A percentile compares a stretch with the other conserved stretches of the same genome.
Conservation (phyloP, 805 yeast species). For the Barnettozyma pratensis region DNA sequence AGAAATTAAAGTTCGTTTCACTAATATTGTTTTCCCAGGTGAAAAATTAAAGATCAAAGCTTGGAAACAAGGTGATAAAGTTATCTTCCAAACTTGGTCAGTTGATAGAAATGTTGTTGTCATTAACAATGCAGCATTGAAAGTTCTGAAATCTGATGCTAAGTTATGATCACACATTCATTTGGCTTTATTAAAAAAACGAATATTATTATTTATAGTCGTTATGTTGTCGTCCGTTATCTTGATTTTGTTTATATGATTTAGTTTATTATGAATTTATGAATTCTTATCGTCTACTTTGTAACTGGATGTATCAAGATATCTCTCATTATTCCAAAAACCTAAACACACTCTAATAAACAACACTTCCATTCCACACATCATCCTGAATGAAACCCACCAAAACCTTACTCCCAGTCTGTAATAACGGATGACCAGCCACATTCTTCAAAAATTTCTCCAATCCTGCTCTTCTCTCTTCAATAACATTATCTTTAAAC, state of each 20-base stretch:
- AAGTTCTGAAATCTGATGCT: constrained; percentile 34
- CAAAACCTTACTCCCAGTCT: constrained; percentile 75
- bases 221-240: not conserved
- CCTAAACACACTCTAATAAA: not conserved
- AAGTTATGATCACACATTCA: constrained; percentile 23
- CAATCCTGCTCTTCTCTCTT: constrained; percentile 75
- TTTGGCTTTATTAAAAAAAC: not conserved
- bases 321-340: too few species aligned
- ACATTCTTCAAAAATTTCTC: constrained; percentile 75
- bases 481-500: constrained; percentile 79
- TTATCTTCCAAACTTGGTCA: constrained; percentile 73
- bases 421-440: constrained; percentile 90
- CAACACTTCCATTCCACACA: constrained; percentile 50
- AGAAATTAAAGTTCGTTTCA: constrained; percentile 86
- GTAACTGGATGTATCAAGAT: too few species aligned
- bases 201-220: not conserved
- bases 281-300: not conserved
- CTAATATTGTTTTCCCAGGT: constrained; percentile 92
- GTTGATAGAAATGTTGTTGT: constrained; percentile 75
- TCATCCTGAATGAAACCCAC: constrained; percentile 87
- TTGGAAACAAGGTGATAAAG: constrained; percentile 70
- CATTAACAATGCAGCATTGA: constrained; percentile 83
- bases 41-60: constrained; percentile 76
- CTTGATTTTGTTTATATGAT: not conserved
- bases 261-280: not conserved